Percentiles rank a stretch among this genome's conserved stretches.
Conservation (phyloP, 305 asterid species). For the Solanum hybrid region DNA sequence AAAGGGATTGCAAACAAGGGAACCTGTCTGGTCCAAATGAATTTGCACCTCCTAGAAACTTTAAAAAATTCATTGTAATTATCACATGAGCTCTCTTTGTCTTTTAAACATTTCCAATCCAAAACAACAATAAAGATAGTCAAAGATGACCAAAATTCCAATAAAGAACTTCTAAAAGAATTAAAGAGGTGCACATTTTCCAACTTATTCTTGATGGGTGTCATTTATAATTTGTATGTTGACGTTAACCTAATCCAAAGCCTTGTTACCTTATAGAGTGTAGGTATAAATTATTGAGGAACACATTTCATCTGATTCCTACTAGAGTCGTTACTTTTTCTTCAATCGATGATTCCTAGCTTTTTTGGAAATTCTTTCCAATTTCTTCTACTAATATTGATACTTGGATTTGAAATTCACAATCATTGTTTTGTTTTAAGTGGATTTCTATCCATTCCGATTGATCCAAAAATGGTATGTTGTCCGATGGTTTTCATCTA, state of each 20-base stretch:
- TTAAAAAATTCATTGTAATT: not conserved
- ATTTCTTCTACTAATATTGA: not conserved
- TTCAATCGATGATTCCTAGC: not conserved
- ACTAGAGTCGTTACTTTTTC: not conserved
- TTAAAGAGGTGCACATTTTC: not conserved
- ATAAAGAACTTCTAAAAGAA: not conserved
- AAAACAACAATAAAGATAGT: not conserved
- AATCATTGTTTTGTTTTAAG: not conserved
- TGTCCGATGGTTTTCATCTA: not conserved
- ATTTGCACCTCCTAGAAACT: not conserved
- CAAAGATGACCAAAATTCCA: not conserved
- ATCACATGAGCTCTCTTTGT: not conserved
- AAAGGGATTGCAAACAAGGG: not conserved
- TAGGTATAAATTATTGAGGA: not conserved
- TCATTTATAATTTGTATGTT: not conserved
- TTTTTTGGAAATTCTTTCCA: not conserved
- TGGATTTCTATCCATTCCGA: not conserved
- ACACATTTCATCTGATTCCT: not conserved
- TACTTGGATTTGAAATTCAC: not conserved
- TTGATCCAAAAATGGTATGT: not conserved
- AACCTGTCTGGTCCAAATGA: not conserved
- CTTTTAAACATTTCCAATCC: not conserved
- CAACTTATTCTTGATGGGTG: not conserved
- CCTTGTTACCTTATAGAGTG: not conserved
- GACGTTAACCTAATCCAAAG: not conserved